Evolutionary conservation across 1,284 basidiomycete species (phyloP).

Genomic region (Lentinus polychrous): DNA sequence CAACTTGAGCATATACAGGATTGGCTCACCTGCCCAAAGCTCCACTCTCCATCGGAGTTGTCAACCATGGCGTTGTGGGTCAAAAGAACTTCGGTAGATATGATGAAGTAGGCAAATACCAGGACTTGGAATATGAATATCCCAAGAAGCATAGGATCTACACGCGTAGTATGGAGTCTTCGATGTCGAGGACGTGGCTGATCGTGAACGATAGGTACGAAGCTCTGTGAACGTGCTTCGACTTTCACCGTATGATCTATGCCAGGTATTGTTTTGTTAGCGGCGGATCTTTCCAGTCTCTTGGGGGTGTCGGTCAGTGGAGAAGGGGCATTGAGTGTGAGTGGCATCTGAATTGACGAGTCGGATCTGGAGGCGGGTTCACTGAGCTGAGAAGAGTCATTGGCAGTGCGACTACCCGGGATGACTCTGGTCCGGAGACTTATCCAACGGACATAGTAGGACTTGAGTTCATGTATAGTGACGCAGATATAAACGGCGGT

Average conservation of each 20-base stretch:
- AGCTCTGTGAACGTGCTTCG: background rate
- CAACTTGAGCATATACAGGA: background rate
- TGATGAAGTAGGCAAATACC: conserved; percentile 33
- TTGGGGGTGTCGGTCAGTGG: background rate
- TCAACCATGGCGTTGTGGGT: conserved; percentile 9
- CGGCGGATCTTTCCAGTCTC: background rate
- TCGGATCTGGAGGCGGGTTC: background rate
- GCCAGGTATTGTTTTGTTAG: background rate
- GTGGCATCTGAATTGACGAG: no score
- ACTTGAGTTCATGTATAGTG: conserved; percentile 28
- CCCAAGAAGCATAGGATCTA: conserved; percentile 35
- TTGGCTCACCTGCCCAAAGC: conserved; percentile 11
- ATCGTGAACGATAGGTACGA: background rate
- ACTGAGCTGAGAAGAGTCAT: background rate
- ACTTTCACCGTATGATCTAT: background rate
- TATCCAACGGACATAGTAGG: conserved; percentile 14
- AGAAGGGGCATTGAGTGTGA: background rate
- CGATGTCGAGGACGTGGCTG: background rate
- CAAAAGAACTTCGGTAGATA: conserved; percentile 10
- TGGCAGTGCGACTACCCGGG: background rate
- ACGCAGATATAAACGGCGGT: conserved; percentile 24
- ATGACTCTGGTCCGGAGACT: background rate
- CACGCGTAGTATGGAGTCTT: conserved; percentile 17
- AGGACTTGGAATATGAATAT: conserved; percentile 29
- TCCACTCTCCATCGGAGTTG: conserved; percentile 6